A percentile compares a stretch with the other conserved stretches of the same genome.
phyloP scores from a whole-genome alignment of 1,139 yeast genomes.

The Geotrichum cucujoidarum region DNA sequence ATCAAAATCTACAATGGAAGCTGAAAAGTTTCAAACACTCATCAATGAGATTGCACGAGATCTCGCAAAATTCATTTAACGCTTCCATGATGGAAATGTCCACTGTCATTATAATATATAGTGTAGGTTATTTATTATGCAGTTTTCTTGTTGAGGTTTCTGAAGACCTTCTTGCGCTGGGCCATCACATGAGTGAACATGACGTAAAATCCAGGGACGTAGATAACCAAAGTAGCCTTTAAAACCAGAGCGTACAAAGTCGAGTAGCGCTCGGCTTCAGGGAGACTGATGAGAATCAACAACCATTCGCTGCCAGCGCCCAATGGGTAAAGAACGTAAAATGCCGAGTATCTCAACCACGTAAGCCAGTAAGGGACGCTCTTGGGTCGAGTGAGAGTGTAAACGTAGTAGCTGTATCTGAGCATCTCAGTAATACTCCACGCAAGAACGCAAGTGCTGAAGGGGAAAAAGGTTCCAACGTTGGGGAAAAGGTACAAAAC shows the following conservation, averaged over 20 bases:
- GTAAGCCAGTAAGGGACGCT: slow-evolving; percentile 61
- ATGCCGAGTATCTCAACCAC: slow-evolving; percentile 77
- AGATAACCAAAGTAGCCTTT: slow-evolving; percentile 54
- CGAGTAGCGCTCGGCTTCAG: slow-evolving; percentile 55
- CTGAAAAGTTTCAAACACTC: slow-evolving; percentile 28
- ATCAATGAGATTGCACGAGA: slow-evolving; percentile 29
- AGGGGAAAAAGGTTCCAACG: slow-evolving; percentile 52
- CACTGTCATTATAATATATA: not conserved
- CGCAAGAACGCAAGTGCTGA: slow-evolving; percentile 66
- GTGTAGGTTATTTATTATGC: not conserved
- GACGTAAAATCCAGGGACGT: slow-evolving; percentile 82
- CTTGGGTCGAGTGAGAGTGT: slow-evolving; percentile 47
- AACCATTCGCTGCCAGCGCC: slow-evolving; percentile 84
- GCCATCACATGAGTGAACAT: slow-evolving; percentile 83
- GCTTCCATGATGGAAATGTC: not conserved
- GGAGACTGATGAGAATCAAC: slow-evolving; percentile 64
- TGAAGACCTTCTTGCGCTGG: slow-evolving; percentile 51
- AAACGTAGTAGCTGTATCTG: slow-evolving; percentile 78
- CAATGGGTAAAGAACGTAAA: slow-evolving; percentile 77
- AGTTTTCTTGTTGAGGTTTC: slow-evolving; percentile 29
- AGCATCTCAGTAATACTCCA: slow-evolving; percentile 92
- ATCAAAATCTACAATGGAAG: slow-evolving; percentile 21
- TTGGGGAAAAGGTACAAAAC: slow-evolving; percentile 68
- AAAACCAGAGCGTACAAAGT: slow-evolving; percentile 52
- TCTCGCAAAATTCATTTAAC: slow-evolving; percentile 15